phyloP scores from a whole-genome alignment of 1,284 basidiomycete species.

The Exobasidium cylindrosporum region DNA sequence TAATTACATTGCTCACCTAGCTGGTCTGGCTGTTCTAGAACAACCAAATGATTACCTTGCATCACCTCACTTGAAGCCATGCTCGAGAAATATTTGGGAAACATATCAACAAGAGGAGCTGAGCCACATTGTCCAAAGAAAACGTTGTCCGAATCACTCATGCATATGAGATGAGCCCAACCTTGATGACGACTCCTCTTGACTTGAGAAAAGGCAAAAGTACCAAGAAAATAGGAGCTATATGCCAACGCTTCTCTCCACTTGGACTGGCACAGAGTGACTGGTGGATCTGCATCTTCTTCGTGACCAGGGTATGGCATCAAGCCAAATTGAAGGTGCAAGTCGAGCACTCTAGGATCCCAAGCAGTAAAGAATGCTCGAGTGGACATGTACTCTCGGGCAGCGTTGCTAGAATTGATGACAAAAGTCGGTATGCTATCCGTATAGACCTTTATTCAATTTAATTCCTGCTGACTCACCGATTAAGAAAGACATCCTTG shows the following conservation, averaged over 20 bases:
- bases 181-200: constrained; percentile 19
- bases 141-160: constrained; percentile 7
- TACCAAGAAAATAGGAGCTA: background rate
- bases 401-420: constrained; percentile 9
- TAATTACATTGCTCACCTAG: no score
- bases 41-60: constrained; percentile 21
- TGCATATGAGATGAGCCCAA: constrained; percentile 21
- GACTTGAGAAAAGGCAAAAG: constrained; percentile 15
- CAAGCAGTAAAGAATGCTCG: constrained; percentile 71
- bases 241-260: constrained; percentile 47
- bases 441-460: background rate
- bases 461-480: no score
- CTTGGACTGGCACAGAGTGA: constrained; percentile 39
- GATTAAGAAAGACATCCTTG: constrained; percentile 66
- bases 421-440: background rate
- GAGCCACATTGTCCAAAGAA: background rate
- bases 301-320: constrained; percentile 20
- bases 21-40: constrained; percentile 37
- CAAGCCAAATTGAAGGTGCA: constrained; percentile 69
- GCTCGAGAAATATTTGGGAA: constrained; percentile 21
- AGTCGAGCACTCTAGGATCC: constrained; percentile 67
- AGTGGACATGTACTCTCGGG: constrained; percentile 58
- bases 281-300: constrained; percentile 20
- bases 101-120: constrained; percentile 8
- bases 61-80: background rate